These are phyloP conservation scores for Pleurotus tuber-regium DNA, from an alignment of 768 basidiomycete species.

Conservation along the genomic window DNA sequence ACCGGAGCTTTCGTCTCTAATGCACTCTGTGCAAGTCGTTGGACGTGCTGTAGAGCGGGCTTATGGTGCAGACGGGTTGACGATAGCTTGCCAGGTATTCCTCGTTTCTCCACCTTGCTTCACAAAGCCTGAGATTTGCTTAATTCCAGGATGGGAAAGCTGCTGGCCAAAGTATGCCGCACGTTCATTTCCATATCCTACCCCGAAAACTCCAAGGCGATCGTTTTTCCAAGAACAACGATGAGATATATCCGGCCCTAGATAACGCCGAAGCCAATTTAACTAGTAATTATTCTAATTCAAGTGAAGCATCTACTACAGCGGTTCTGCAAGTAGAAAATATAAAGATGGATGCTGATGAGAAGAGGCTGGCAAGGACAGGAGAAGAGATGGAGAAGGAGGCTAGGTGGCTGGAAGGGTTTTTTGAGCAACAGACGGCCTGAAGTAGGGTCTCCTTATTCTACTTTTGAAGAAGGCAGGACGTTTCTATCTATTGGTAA, in stretches of 20 bases:
- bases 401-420: slow-evolving; percentile 60
- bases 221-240: slow-evolving; percentile 58
- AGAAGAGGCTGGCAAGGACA: slow-evolving; percentile 57
- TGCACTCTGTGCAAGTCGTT: slow-evolving; percentile 75
- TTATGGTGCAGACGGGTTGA: slow-evolving; percentile 81
- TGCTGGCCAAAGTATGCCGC: slow-evolving; percentile 78
- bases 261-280: slow-evolving; percentile 62
- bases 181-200: slow-evolving; percentile 95
- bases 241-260: slow-evolving; percentile 77
- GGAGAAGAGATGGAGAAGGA: slow-evolving; percentile 80
- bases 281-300: slow-evolving; percentile 24
- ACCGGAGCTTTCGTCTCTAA: slow-evolving; percentile 78
- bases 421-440: slow-evolving; percentile 39
- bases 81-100: slow-evolving; percentile 84
- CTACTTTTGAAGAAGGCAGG: slow-evolving; percentile 1
- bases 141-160: slow-evolving; percentile 73
- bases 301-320: slow-evolving; percentile 10
- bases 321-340: slow-evolving; percentile 27
- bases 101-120: neutral
- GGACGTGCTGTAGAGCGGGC: slow-evolving; percentile 77
- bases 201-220: slow-evolving; percentile 77
- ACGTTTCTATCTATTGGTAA: too few relatives aligned
- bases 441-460: slow-evolving; percentile 4
- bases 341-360: slow-evolving; percentile 69
- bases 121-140: neutral